Evolutionary conservation across 2,329 filamentous ascomycete genomes (phyloP).

Genomic region (Fusarium robinianum): DNA sequence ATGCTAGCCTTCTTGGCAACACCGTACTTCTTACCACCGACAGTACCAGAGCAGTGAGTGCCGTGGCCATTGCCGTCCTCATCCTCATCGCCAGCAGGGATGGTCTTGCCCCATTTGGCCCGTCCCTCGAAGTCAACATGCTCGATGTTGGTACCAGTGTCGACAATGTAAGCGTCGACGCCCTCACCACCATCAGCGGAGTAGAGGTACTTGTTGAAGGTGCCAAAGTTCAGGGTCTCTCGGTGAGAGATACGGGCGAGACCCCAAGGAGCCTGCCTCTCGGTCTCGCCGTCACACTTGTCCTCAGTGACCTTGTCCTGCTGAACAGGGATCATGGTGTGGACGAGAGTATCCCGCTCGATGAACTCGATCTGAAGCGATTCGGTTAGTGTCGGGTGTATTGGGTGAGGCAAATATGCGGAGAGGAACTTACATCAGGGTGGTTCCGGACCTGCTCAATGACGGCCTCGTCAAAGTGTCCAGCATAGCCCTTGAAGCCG

Average conservation of each 20-base stretch:
- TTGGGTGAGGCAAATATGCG: conserved; percentile 10
- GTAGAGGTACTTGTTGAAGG: conserved; percentile 98
- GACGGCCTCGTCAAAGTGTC: conserved; percentile 90
- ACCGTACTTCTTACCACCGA: conserved; percentile 98
- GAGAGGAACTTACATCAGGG: conserved; percentile 78
- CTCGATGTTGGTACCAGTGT: conserved; percentile 91
- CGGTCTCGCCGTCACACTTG: conserved; percentile 62
- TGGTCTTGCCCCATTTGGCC: conserved; percentile 96
- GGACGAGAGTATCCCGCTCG: conserved; percentile 91
- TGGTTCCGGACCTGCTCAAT: conserved; percentile 93
- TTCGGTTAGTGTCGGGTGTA: conserved; percentile 19
- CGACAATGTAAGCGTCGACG: conserved; percentile 98
- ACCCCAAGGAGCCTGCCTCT: conserved; percentile 98
- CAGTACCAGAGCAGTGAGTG: conserved; percentile 98
- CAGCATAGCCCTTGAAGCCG: conserved; percentile 86
- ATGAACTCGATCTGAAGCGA: conserved; percentile 83
- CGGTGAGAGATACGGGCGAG: conserved; percentile 97
- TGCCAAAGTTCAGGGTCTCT: conserved; percentile 81
- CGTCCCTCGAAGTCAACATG: conserved; percentile 98
- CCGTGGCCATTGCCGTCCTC: conserved; percentile 97
- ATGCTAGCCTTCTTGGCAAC: conserved; percentile 98
- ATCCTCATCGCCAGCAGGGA: conserved; percentile 82
- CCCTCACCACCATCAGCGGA: conserved; percentile 89
- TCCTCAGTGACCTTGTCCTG: conserved; percentile 45
- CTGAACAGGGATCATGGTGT: conserved; percentile 66